phyloP scores from a whole-genome alignment of 2,329 filamentous ascomycete genomes.

The Cordyceps sp. region DNA sequence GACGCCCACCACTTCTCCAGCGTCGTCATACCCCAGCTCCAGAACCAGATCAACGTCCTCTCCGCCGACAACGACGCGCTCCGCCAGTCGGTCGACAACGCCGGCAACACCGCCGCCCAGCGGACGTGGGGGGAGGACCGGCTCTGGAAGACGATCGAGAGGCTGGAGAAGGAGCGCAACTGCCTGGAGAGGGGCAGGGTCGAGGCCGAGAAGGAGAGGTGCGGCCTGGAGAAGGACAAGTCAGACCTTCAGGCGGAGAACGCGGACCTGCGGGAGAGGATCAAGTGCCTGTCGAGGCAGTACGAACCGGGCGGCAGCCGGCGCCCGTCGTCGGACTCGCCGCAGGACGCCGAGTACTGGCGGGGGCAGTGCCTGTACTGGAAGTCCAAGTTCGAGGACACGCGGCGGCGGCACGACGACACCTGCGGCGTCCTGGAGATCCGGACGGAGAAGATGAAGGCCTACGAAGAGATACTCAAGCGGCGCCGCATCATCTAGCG shows the following conservation, averaged over 20 bases:
- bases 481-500: slow-evolving; percentile 13
- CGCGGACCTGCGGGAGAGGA: slow-evolving; percentile 14
- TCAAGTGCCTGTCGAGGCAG: slow-evolving; percentile 18
- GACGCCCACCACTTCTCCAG: slow-evolving; percentile 17
- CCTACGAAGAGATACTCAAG: slow-evolving; percentile 17
- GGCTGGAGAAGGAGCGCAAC: slow-evolving; percentile 16
- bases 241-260: slow-evolving; percentile 19
- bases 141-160: slow-evolving; percentile 15
- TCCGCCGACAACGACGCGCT: slow-evolving; percentile 21
- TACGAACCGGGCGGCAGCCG: slow-evolving; percentile 13
- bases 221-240: slow-evolving; percentile 18
- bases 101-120: too few species aligned
- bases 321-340: slow-evolving; percentile 15
- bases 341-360: slow-evolving; percentile 15
- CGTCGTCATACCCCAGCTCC: slow-evolving; percentile 18
- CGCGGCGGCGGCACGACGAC: slow-evolving; percentile 11
- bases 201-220: slow-evolving; percentile 16
- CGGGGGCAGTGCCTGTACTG: too few species aligned
- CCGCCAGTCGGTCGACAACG: slow-evolving; percentile 20
- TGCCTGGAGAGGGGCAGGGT: slow-evolving; percentile 18
- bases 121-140: slow-evolving; percentile 15
- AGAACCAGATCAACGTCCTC: slow-evolving; percentile 19
- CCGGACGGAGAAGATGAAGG: slow-evolving; percentile 14
- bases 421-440: slow-evolving; percentile 12
- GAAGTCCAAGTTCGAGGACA: slow-evolving; percentile 13